A percentile compares a stretch with the other conserved stretches of the same genome.
Conservation (phyloP, 2,329 filamentous ascomycete species). For the Penicillium sp. region DNA sequence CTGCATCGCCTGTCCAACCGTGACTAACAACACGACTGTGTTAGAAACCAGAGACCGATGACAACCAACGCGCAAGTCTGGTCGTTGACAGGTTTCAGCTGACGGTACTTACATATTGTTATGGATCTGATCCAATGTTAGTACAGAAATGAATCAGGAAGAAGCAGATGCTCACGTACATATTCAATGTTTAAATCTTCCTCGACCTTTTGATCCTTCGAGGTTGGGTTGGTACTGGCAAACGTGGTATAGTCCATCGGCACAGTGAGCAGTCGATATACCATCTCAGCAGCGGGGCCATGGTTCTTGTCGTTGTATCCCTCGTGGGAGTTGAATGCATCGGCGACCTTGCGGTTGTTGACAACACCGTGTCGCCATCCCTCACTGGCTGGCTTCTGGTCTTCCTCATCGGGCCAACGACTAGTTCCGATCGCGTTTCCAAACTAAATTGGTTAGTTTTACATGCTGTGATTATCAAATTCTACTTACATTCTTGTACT, state of each 20-base stretch:
- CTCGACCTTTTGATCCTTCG: slow-evolving; percentile 10
- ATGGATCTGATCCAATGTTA: slow-evolving; percentile 33
- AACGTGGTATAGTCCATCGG: slow-evolving; percentile 19
- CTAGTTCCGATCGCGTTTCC: slow-evolving; percentile 20
- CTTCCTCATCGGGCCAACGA: slow-evolving; percentile 27
- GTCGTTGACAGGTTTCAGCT: neutral
- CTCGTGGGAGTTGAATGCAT: slow-evolving; percentile 12
- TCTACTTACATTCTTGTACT: slow-evolving; percentile 5
- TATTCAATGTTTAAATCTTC: slow-evolving; percentile 19
- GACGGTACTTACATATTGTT: slow-evolving; percentile 36
- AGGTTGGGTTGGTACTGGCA: slow-evolving; percentile 25
- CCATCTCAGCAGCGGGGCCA: slow-evolving; percentile 19
- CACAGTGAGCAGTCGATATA: slow-evolving; percentile 19
- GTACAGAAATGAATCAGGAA: slow-evolving; percentile 21
- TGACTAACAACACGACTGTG: slow-evolving; percentile 26
- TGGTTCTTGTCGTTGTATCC: slow-evolving; percentile 14
- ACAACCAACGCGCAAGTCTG: neutral
- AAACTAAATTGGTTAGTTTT: slow-evolving; percentile 10
- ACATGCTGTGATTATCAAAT: neutral
- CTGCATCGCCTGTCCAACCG: slow-evolving; percentile 57
- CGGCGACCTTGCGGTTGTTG: slow-evolving; percentile 22
- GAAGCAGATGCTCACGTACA: slow-evolving; percentile 29
- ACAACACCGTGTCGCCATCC: slow-evolving; percentile 20
- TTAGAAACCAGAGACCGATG: neutral
- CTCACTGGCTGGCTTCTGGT: slow-evolving; percentile 13